Percentiles rank a stretch among this genome's conserved stretches.
Evolutionary conservation across 306 rosid species (phyloP).

Genomic region (Begonia peltatifolia): DNA sequence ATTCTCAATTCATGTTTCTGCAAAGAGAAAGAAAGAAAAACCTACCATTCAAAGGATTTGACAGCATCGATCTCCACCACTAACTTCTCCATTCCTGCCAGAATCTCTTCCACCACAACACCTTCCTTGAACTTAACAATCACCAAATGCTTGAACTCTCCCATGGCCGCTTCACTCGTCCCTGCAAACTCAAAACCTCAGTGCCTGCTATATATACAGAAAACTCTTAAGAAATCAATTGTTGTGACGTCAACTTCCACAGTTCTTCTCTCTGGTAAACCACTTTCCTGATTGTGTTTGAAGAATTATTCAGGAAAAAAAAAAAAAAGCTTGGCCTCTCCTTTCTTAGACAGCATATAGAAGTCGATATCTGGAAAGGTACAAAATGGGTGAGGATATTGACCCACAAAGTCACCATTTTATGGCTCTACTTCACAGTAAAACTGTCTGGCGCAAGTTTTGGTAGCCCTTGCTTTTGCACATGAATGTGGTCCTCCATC

Average conservation of each 20-base stretch:
- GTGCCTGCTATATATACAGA: background rate
- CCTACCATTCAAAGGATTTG: constrained; percentile 78
- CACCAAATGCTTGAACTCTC: constrained; percentile 76
- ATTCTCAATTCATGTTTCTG: too few species aligned
- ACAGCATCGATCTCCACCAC: constrained; percentile 58
- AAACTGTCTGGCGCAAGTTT: too few species aligned
- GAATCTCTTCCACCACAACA: constrained; percentile 45
- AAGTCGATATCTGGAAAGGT: background rate
- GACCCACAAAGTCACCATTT: background rate
- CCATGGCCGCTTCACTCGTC: constrained; percentile 27
- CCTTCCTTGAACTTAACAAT: constrained; percentile 79
- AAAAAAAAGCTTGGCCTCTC: background rate
- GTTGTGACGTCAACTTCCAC: too few species aligned
- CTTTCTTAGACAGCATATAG: background rate
- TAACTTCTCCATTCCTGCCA: constrained; percentile 61
- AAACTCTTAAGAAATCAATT: too few species aligned
- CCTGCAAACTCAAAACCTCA: constrained; percentile 1
- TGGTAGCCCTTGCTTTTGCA: background rate
- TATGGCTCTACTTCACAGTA: too few species aligned
- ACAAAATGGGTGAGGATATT: background rate
- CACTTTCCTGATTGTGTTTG: too few species aligned
- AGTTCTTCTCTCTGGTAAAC: too few species aligned
- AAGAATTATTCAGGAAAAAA: too few species aligned
- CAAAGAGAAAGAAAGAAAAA: background rate
- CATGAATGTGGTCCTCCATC: background rate